Evolutionary conservation across 345 rosid species (phyloP).

Genomic region (Acer negundo): DNA sequence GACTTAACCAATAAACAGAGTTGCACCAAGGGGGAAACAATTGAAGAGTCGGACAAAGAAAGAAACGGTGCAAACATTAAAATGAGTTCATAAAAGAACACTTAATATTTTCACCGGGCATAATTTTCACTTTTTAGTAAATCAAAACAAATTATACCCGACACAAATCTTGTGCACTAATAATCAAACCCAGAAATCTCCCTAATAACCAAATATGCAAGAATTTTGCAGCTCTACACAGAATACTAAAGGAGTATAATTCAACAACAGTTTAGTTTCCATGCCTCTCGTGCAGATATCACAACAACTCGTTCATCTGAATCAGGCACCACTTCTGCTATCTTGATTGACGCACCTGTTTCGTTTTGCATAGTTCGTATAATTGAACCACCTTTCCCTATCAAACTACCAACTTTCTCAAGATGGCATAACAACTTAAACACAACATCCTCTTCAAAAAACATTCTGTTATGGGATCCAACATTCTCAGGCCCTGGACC

Average conservation of each 20-base stretch:
- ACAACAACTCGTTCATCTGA: conserved; percentile 67
- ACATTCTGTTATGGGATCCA: conserved; percentile 50
- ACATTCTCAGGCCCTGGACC: conserved; percentile 49
- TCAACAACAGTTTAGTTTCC: conserved; percentile 24
- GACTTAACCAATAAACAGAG: not conserved
- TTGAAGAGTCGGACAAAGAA: not conserved
- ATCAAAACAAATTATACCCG: not conserved
- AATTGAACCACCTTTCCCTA: conserved; percentile 79
- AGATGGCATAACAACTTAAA: conserved; percentile 68
- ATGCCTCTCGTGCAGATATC: conserved; percentile 80
- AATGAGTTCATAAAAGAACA: not conserved
- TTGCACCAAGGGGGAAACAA: not conserved
- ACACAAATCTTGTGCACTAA: not conserved
- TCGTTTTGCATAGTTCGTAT: conserved; percentile 62
- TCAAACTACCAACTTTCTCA: conserved; percentile 79
- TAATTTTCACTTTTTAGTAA: not conserved
- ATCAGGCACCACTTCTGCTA: conserved; percentile 57
- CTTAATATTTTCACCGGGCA: not conserved
- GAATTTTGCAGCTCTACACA: conserved; percentile 22
- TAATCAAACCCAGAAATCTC: conserved; percentile 18
- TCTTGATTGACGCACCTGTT: conserved; percentile 74
- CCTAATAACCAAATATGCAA: conserved; percentile 24
- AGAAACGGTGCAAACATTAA: not conserved
- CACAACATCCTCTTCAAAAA: conserved; percentile 58
- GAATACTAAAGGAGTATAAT: conserved; percentile 23